A percentile compares a stretch with the other conserved stretches of the same genome.
phyloP scores from a whole-genome alignment of 148 eudicot genomes.

The Amaranthus cruentus region DNA sequence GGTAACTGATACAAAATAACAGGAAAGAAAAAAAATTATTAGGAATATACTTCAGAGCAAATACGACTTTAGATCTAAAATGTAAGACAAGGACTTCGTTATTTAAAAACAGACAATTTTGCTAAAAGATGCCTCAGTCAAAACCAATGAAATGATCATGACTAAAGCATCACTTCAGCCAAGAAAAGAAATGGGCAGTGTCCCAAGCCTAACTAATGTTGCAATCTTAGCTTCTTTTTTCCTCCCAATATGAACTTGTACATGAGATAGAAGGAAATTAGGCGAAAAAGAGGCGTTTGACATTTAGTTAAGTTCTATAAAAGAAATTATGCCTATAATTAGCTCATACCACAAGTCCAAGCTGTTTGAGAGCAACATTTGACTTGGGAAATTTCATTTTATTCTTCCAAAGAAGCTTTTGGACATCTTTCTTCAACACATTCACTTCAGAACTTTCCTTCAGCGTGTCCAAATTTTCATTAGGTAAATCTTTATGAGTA shows the following conservation, averaged over 20 bases:
- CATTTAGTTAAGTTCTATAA: not conserved
- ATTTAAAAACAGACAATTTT: too few species aligned
- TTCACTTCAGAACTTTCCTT: conserved; percentile 53
- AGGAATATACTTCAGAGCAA: not conserved
- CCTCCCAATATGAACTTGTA: not conserved
- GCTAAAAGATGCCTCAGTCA: not conserved
- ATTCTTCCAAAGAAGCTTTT: conserved; percentile 92
- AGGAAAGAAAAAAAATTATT: not conserved
- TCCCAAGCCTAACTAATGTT: not conserved
- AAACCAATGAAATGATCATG: conserved; percentile 2
- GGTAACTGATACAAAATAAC: not conserved
- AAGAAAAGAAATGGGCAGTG: not conserved
- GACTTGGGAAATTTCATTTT: conserved; percentile 81
- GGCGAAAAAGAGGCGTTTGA: not conserved
- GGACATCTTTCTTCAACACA: conserved; percentile 75
- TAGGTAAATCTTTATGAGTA: conserved; percentile 49
- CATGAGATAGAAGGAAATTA: not conserved
- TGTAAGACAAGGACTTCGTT: not conserved
- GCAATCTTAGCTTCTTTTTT: not conserved
- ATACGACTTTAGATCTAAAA: not conserved
- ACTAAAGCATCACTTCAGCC: not conserved
- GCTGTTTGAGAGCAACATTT: conserved; percentile 67
- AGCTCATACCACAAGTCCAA: conserved; percentile 62
- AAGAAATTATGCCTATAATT: not conserved
- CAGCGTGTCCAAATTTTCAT: conserved; percentile 28